Conservation (phyloP, 2,329 filamentous ascomycete species). For the Diaporthe eres region DNA sequence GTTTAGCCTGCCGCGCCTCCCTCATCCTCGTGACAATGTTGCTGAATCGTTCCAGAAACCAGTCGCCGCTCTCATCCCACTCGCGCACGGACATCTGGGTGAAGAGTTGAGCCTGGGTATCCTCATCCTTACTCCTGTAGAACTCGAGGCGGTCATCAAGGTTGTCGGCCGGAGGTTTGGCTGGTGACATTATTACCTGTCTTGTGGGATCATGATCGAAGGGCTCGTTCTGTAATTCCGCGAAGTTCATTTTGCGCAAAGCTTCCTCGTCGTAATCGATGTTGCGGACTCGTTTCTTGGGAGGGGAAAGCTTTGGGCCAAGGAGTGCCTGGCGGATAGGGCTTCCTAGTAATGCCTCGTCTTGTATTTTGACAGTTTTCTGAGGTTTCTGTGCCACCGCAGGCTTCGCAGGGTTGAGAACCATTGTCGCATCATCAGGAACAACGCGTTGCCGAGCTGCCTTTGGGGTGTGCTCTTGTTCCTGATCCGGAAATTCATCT, state of each 20-base stretch:
- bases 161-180: conserved; percentile 54
- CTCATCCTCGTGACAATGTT: conserved; percentile 63
- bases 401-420: conserved; percentile 40
- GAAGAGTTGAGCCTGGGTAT: conserved; percentile 63
- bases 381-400: conserved; percentile 34
- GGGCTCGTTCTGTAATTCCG: conserved; percentile 63
- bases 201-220: conserved; percentile 71
- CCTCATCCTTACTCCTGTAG: conserved; percentile 60
- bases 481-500: conserved; percentile 47
- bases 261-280: conserved; percentile 71
- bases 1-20: conserved; percentile 64
- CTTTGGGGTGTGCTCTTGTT: conserved; percentile 47
- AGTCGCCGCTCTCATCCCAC: conserved; percentile 73
- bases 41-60: conserved; percentile 70
- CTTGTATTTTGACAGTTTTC: conserved; percentile 34
- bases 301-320: conserved; percentile 35
- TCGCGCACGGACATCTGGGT: conserved; percentile 67
- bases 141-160: conserved; percentile 65
- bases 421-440: conserved; percentile 38
- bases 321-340: conserved; percentile 42
- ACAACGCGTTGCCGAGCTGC: conserved; percentile 39
- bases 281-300: conserved; percentile 59
- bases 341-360: conserved; percentile 42
- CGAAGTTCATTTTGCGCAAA: conserved; percentile 68
- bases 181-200: conserved; percentile 55